Evolutionary conservation across 2,329 filamentous ascomycete genomes (phyloP).

Genomic region (Tolypocladium ovalisporum): DNA sequence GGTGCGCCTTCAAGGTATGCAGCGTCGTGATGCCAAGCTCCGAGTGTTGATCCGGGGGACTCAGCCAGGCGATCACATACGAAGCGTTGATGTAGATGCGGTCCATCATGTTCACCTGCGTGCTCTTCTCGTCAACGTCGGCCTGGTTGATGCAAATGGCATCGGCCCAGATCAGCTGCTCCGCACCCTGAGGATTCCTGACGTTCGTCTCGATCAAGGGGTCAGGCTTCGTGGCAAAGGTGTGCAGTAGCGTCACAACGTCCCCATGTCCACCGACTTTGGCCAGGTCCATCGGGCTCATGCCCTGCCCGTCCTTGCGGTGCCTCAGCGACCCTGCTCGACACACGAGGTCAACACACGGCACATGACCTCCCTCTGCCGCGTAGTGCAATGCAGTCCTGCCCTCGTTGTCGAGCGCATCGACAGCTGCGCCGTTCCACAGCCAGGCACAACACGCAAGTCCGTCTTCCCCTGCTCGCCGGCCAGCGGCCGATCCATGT

Average conservation of each 20-base stretch:
- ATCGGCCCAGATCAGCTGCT: slow-evolving; percentile 15
- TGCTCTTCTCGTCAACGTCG: slow-evolving; percentile 13
- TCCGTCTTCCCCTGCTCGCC: slow-evolving; percentile 3
- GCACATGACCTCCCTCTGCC: slow-evolving; percentile 4
- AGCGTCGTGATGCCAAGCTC: slow-evolving; percentile 7
- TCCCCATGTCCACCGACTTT: slow-evolving; percentile 4
- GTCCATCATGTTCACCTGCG: slow-evolving; percentile 17
- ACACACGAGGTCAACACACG: slow-evolving; percentile 6
- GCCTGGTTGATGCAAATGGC: slow-evolving; percentile 18
- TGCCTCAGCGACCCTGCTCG: slow-evolving; percentile 2
- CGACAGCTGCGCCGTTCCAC: slow-evolving; percentile 5
- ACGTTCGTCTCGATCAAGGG: neutral
- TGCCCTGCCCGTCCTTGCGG: slow-evolving; percentile 3
- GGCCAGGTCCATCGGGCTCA: slow-evolving; percentile 8
- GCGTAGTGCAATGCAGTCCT: slow-evolving; percentile 8
- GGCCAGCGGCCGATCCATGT: slow-evolving; percentile 3
- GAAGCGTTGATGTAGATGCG: slow-evolving; percentile 14
- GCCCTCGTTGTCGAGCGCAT: slow-evolving; percentile 5
- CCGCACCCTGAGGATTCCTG: neutral
- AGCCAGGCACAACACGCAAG: slow-evolving; percentile 7
- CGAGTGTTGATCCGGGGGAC: slow-evolving; percentile 8
- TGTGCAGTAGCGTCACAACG: slow-evolving; percentile 5
- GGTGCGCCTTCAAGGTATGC: slow-evolving; percentile 4
- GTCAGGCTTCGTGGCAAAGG: slow-evolving; percentile 1
- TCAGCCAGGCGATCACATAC: slow-evolving; percentile 14